Evolutionary conservation across 1,139 yeast species (phyloP).

Genomic region (Tardiomyces blankii): DNA sequence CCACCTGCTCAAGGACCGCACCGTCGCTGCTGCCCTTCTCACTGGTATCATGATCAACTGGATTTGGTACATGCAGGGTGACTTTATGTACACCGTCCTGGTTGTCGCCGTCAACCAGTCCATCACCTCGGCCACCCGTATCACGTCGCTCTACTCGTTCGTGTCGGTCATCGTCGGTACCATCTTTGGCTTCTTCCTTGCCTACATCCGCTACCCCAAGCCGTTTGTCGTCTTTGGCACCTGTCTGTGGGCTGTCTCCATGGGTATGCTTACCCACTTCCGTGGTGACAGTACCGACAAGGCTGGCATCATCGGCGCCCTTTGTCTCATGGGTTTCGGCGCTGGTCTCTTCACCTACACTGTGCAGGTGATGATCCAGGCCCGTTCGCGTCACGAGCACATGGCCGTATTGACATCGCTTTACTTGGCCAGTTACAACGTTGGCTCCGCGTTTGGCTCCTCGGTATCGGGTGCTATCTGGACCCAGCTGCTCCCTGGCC

Average conservation of each 20-base stretch:
- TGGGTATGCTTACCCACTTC: conserved; percentile 47
- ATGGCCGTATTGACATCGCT: conserved; percentile 36
- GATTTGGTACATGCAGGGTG: conserved; percentile 59
- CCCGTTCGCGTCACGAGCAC: conserved; percentile 45
- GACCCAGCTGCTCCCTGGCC: conserved; percentile 31
- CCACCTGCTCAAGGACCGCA: conserved; percentile 48
- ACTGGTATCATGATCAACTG: conserved; percentile 47
- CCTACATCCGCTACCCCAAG: conserved; percentile 41
- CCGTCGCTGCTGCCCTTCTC: conserved; percentile 51
- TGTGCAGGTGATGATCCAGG: conserved; percentile 51
- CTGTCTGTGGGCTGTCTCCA: conserved; percentile 41
- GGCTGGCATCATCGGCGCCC: conserved; percentile 53
- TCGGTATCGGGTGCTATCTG: conserved; percentile 40
- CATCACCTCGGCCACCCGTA: conserved; percentile 52
- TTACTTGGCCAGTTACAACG: conserved; percentile 31
- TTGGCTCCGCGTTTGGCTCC: conserved; percentile 37
- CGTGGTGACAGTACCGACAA: conserved; percentile 37
- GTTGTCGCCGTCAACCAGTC: conserved; percentile 51
- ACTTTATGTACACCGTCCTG: conserved; percentile 53
- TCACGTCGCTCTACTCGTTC: conserved; percentile 50
- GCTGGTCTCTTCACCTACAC: conserved; percentile 64
- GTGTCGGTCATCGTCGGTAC: conserved; percentile 56
- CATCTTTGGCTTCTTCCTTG: conserved; percentile 44
- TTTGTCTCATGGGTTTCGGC: conserved; percentile 59
- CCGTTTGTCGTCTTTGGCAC: conserved; percentile 50